Conservation (phyloP, 179 eudicot genomes). For the Beta corolliflora region DNA sequence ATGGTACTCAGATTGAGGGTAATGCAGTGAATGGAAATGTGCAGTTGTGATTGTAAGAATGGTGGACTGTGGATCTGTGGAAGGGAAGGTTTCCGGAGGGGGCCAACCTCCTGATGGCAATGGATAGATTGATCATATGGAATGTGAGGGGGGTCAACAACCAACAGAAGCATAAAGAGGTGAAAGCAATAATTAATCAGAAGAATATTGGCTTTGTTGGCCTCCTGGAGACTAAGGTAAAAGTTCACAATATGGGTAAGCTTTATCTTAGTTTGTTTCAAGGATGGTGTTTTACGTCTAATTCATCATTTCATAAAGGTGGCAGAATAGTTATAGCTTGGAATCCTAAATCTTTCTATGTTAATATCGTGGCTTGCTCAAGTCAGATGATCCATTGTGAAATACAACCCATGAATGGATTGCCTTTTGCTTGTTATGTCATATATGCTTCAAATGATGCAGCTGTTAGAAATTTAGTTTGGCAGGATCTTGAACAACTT, state of each 20-base stretch:
- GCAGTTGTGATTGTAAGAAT: no score
- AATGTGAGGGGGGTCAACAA: neutral
- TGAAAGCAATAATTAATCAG: neutral
- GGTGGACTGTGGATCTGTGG: no score
- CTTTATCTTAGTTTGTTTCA: no score
- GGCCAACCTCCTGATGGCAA: neutral
- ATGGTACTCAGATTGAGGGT: no score
- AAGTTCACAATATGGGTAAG: neutral
- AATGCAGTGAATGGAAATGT: no score
- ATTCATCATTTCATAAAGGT: neutral
- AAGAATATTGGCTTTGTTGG: neutral
- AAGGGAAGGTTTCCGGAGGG: no score
- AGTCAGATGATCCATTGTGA: neutral
- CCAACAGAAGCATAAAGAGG: neutral
- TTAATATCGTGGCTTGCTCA: neutral
- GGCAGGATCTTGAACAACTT: neutral
- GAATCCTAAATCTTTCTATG: neutral
- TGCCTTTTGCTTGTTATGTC: neutral
- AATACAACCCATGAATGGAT: neutral
- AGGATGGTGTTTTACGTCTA: neutral
- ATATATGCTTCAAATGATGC: neutral
- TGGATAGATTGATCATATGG: neutral
- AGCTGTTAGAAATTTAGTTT: rapidly evolving
- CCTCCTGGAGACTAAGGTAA: neutral
- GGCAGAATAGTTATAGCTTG: neutral